Base-by-base conservation (phyloP, 1,284 basidiomycete genomes). In the Trichosporon sp. region DNA sequence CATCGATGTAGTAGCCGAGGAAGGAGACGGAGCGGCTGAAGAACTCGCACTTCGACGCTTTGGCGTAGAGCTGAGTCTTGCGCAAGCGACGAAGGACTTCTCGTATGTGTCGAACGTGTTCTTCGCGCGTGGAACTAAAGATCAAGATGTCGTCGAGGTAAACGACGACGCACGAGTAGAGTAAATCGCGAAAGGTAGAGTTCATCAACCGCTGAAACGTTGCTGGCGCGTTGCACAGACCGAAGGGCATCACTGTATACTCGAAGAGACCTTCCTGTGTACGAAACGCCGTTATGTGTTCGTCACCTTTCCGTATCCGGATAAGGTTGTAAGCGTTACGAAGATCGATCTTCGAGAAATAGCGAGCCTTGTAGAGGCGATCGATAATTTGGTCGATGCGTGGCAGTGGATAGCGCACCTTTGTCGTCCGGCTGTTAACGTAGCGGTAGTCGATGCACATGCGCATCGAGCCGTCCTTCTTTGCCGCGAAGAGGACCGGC, bases 41-140 rank as follows among this genome's bases (percentile, higher is more conserved):
- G 63, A 82, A 83, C 36, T 74, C 67, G 68, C 82, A 83, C 65
- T 83, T 84, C 36, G 80, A 74, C 0, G 76, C 37, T 34, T 81
- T 81, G 4, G 75, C 65, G 64, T 70, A 82, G 2, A 84, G 72
- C 0, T 73, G 60, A 62, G 78, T 61, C 7, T 76, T 56, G 2
- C 71, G 36, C 0, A 85, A 74, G 0, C 73, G 56, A n/a, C 75
- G 49, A 6, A 85, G 73, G 2, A 85, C 81, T 49, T 44, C n/a
- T 4, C 46, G 21, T 36, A 80, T 70, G 36, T 78, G 73, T 3
- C 29, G 6, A 0, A 36, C 10, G 59, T 81, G 78, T 3, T 75
- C 66, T 11, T 84, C 81, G 27, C 77, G 78, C 11, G 78, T 80
- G 1, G 81, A 77, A 9, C 83, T 83, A 37, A 74, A 78, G 7